These are phyloP conservation scores for Fusarium anguioides DNA, from an alignment of 2,329 filamentous ascomycete genomes.

Conservation along the genomic window DNA sequence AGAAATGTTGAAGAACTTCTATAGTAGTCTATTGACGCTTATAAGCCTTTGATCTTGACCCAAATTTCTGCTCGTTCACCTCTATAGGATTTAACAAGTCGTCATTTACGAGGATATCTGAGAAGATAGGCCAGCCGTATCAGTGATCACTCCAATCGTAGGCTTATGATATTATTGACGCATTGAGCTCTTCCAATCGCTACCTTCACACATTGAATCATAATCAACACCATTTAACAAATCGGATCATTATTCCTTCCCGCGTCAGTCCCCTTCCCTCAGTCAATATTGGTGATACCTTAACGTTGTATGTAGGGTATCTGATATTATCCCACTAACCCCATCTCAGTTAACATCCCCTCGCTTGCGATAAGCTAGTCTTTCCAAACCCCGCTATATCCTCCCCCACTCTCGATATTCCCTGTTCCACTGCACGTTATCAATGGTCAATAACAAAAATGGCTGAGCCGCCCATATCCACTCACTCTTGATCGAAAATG, in stretches of 20 bases:
- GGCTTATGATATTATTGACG: too few species aligned
- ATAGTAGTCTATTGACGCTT: too few species aligned
- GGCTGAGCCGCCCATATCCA: background rate
- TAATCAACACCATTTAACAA: background rate
- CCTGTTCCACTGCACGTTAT: background rate
- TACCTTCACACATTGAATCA: background rate
- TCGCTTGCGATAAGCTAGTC: background rate
- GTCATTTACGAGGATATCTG: too few species aligned
- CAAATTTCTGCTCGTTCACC: too few species aligned
- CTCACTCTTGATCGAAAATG: background rate
- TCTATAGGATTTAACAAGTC: too few species aligned
- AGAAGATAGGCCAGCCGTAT: too few species aligned
- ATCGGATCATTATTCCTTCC: too few species aligned
- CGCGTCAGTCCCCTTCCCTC: too few species aligned
- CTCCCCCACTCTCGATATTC: background rate
- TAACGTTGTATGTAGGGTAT: background rate
- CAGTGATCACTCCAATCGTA: too few species aligned
- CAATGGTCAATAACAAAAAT: background rate
- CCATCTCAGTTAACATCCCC: accelerated
- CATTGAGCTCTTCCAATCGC: too few species aligned
- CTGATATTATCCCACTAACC: background rate
- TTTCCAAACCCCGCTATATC: background rate
- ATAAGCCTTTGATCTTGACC: too few species aligned
- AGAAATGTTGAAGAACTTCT: too few species aligned
- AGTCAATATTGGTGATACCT: background rate